These are phyloP conservation scores for Naganishia antarctica DNA, from an alignment of 768 basidiomycete genomes.

Conservation along the genomic window DNA sequence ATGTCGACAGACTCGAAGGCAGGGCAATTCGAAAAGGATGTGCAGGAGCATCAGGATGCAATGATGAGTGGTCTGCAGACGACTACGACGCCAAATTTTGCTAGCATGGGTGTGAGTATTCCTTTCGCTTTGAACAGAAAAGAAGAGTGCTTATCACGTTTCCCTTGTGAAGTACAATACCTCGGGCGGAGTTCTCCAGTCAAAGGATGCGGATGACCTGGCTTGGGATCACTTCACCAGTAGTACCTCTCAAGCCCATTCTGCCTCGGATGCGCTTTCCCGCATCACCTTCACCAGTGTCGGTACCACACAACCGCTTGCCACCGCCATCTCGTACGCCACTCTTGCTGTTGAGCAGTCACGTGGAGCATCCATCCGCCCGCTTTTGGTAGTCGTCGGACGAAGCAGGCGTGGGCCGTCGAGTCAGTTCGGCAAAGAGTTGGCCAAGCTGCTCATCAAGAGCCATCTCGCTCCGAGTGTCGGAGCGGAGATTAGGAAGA, in stretches of 20 bases:
- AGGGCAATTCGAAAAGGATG: conserved; percentile 17
- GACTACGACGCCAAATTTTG: conserved; percentile 2
- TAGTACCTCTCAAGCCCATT: conserved; percentile 32
- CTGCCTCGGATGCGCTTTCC: conserved; percentile 53
- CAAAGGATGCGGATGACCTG: conserved; percentile 58
- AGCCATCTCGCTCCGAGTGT: conserved; percentile 53
- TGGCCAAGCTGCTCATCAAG: conserved; percentile 61
- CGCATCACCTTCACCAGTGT: conserved; percentile 62
- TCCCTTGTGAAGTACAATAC: conserved; percentile 5
- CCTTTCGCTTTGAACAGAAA: too few species aligned
- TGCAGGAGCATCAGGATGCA: conserved; percentile 13
- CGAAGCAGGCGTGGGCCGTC: conserved; percentile 59
- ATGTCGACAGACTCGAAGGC: conserved; percentile 7
- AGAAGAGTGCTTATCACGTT: neutral
- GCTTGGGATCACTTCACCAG: conserved; percentile 65
- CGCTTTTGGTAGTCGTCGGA: conserved; percentile 64
- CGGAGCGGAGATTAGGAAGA: conserved; percentile 66
- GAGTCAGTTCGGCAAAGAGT: conserved; percentile 60
- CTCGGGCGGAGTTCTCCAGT: conserved; percentile 15
- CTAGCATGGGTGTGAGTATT: conserved; percentile 2
- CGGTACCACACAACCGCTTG: conserved; percentile 39
- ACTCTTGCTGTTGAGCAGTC: conserved; percentile 53
- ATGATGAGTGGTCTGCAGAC: conserved; percentile 5
- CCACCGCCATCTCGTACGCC: conserved; percentile 57
- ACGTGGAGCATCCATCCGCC: conserved; percentile 44